Base-by-base conservation (phyloP, 1,139 yeast genomes). In the Pichia inconspicua region DNA sequence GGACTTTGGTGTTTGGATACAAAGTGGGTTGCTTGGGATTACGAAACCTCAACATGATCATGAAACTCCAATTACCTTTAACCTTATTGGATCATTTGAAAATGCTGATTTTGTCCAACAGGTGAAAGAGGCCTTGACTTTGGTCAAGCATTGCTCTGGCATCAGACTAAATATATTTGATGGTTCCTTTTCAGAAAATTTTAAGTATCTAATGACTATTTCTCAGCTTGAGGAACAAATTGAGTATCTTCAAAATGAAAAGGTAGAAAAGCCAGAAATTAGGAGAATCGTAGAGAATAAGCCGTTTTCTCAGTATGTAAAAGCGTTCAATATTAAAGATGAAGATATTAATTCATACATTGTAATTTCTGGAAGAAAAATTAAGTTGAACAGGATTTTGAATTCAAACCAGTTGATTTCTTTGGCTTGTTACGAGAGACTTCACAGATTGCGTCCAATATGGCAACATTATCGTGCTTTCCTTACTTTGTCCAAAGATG, bases 1-100 rank as follows among this genome's bases (percentile, higher is more conserved):
- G 2, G 37, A 44, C 7, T 48, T 25, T 4, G 41, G 37, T 11
- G 46, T 48, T 17, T 46, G 49, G 42, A 36, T 42, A 7, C 4
- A 25, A 7, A 6, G 43, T 6, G 48, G 51, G n/a, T 17, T 37
- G 5, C 32, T 50, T 8, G 39, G 40, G 8, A 41, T 55, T 31
- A 22, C 43, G 2, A 44, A 43, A n/a, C 45, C 41, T 47, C 32
- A 19, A 22, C 54, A 45, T 6, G 22, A 35, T 4, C 42, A 43
- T 25, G 49, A 40, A 14, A 28, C 42, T 69, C 68, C 49, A 64
- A 63, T 44, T 64, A 66, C 82, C 0, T 54, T 80, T 15, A 80
- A 85, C 73, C 54, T 83, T 12, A 64, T 79, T 47, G 89, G 87
- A 14, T 78, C 80, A 57, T 71, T 80, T 46, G 65, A 68, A 15